Evolutionary conservation across 148 eudicot species (phyloP), one percentile per base, ranked within the genome.

Genomic region (Heliamphora exappendiculata): DNA sequence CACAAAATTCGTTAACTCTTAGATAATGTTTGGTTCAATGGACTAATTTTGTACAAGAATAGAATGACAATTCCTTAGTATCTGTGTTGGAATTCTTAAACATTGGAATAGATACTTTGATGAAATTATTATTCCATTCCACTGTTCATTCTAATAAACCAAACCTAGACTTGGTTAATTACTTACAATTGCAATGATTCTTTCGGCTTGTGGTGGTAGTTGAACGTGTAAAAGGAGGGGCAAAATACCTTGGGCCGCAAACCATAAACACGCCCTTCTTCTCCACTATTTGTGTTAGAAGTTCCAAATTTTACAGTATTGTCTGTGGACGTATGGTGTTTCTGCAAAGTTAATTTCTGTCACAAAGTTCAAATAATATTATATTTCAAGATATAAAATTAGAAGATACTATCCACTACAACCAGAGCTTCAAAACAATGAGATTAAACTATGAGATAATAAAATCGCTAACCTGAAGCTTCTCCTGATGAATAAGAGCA

Each of bases 231-330:
- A 20, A 75, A 71, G 60, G 60, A 70, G 24, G 54, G 13, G 8
- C 9, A 60, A 7, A 31, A 11, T 87, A 91, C 98, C 99, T 93
- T 91, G 24, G 82, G 84, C 44, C 97, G 90, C 80, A 93, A 79
- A 77, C 91, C 86, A 83, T 90, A 87, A 41, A 59, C 81, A 63
- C 65, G 85, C 13, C 78, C 86, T 67, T 88, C 89, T 28, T 88
- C 89, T 28, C 44, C 72, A 22, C 57, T 22, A 34, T 79, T 78
- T 49, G 53, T 67, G 37, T 39, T 44, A 37, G 31, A 42, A 70
- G 58, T 53, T 39, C 59, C 79, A 37, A 69, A 47, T 62, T 62
- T 79, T 51, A 17, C 34, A 2, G 78, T 44, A 74, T 78, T 71
- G 54, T 67, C 83, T 57, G 24, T 73, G 24, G 82, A 63, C n/a